Evolutionary conservation across 768 basidiomycete species (phyloP).

Genomic region (Lactarius sp.): DNA sequence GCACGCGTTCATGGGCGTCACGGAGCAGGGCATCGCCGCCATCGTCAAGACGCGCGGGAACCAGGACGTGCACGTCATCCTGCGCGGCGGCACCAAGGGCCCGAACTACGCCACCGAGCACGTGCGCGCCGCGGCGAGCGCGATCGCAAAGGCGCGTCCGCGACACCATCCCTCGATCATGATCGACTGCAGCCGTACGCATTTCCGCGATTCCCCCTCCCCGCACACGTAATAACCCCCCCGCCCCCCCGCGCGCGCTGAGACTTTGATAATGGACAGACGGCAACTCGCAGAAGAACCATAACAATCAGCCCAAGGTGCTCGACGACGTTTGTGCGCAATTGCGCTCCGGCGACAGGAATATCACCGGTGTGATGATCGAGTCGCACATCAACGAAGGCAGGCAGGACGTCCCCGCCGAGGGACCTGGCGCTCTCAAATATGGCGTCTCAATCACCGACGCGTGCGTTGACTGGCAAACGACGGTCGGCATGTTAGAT

Average conservation of each 20-base stretch:
- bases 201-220: background rate
- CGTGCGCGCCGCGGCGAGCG: constrained; percentile 56
- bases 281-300: constrained; percentile 95
- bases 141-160: constrained; percentile 60
- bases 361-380: constrained; percentile 95
- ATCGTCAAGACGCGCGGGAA: constrained; percentile 77
- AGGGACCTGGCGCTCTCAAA: constrained; percentile 63
- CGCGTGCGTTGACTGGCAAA: constrained; percentile 84
- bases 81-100: constrained; percentile 87
- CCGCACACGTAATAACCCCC: background rate
- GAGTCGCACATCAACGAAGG: constrained; percentile 93
- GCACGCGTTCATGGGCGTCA: constrained; percentile 95
- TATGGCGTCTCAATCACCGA: constrained; percentile 88
- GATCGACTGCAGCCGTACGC: constrained; percentile 62
- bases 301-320: constrained; percentile 86
- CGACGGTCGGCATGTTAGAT: constrained; percentile 71
- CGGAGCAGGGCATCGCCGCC: constrained; percentile 82
- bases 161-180: constrained; percentile 63
- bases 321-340: constrained; percentile 68
- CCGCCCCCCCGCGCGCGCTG: background rate
- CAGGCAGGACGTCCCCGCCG: constrained; percentile 76
- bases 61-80: constrained; percentile 88
- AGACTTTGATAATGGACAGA: constrained; percentile 41
- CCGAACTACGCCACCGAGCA: constrained; percentile 81
- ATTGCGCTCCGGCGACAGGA: constrained; percentile 58